Evolutionary conservation across 768 basidiomycete genomes (phyloP), one percentile per base, ranked within the genome.

Genomic region (Kondoa subrosea): DNA sequence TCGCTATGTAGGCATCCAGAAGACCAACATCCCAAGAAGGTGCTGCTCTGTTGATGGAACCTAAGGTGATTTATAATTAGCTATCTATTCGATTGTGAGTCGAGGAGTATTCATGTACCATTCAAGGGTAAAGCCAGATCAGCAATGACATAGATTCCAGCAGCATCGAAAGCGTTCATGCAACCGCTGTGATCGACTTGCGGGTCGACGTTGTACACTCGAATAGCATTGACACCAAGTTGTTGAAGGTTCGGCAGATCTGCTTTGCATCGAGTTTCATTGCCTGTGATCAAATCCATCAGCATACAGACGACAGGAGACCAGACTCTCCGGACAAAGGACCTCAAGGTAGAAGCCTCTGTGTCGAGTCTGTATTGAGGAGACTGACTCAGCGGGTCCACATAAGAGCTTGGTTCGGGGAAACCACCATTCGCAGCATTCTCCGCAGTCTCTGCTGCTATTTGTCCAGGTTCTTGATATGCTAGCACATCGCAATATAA

Each of bases 121-220:
- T 61, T 61, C 59, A 61, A 25, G 31, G 59, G 59, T 8, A 61
- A 25, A 8, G 26, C 59, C 8, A 61, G 59, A 32, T 61, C 59
- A 12, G 59, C 26, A 61, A 61, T 61, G n/a, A 61, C 59, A 61
- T 61, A 61, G 26, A 61, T 61, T 17, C 59, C 59, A 61, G 26
- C 59, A 61, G 26, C 59, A 27, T 61, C 59, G 25, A 61, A 32
- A 4, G 59, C 59, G 4, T 61, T 4, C 59, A 61, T 61, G 59
- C 59, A 61, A n/a, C 26, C 59, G 16, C 31, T 61, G 59, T 61
- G 59, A 61, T 61, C 59, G 4, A 25, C 4, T 61, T 61, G 59
- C 26, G 59, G 59, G 31, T 61, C 25, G 59, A 61, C 59, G 59
- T 61, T 61, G 59, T 61, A 61, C 26, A 61, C 59, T 8, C 59